Evolutionary conservation across 2,329 filamentous ascomycete species (phyloP), one percentile per base, ranked within the genome.

Genomic region (Fusarium tupiense): DNA sequence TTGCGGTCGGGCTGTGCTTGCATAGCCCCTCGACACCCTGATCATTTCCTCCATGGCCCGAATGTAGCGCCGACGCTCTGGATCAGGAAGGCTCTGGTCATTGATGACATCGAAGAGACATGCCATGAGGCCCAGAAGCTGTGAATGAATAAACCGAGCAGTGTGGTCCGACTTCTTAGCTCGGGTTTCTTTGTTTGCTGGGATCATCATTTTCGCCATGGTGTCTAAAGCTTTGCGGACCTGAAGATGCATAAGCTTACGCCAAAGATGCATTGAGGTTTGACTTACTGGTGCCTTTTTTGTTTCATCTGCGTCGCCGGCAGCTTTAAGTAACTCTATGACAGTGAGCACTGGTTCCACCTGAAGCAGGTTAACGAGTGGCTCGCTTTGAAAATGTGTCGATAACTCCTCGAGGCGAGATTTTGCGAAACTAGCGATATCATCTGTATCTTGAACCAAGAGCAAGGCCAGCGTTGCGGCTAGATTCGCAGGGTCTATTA

Each of bases 31-130:
- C 50, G 94, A 93, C 56, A 97, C 86, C 61, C 87, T 90, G 57
- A 98, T 92, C 89, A 99, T 93, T 80, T 97, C 94, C 75, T 94
- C 93, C 80, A 99, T 92, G 10, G 94, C 95, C 72, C 90, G 90
- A 14, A 99, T 90, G 76, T 92, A 95, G 67, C 93, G 89, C 64
- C 90, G 90, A 77, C 95, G 94, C 80, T 98, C 95, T 53, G 87
- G 78, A 80, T 88, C 77, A 83, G 86, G 73, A 83, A 88, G 89
- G 66, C 88, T 86, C 19, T 87, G 86, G 79, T 94, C 92, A 77
- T 95, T 96, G 67, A 98, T 91, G 16, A 89, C 85, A 61, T 95
- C 91, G 2, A 94, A 94, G 73, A 98, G 91, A 41, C 92, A 89
- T 12, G 94, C 91, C 83, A 98, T 95, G 61, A 98, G 91, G 11